Conservation (phyloP, 257 asterid species). For the Ehretia macrophylla region DNA sequence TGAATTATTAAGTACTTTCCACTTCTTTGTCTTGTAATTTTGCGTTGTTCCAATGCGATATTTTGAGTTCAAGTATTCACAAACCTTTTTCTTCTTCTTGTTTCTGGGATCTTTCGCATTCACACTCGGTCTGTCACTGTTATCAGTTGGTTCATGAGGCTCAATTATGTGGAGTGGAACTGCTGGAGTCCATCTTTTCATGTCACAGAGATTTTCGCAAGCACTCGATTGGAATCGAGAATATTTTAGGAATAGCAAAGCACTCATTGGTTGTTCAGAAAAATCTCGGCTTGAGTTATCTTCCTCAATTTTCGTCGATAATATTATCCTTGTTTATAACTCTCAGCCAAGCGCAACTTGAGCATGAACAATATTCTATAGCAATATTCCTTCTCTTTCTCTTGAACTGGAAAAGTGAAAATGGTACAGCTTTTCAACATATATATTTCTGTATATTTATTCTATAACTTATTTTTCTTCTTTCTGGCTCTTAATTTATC, state of each 20-base stretch:
- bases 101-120: constrained; percentile 13
- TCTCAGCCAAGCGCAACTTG: constrained; percentile 74
- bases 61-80: constrained; percentile 14
- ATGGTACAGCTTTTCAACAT: constrained; percentile 32
- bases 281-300: constrained; percentile 71
- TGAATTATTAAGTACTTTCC: constrained; percentile 8
- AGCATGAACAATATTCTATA: constrained; percentile 76
- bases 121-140: constrained; percentile 23
- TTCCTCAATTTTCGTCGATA: constrained; percentile 48
- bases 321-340: constrained; percentile 50
- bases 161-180: constrained; percentile 65
- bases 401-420: constrained; percentile 75
- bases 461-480: neutral
- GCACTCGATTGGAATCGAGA: constrained; percentile 58
- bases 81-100: constrained; percentile 1
- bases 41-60: constrained; percentile 4
- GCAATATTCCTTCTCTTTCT: constrained; percentile 57
- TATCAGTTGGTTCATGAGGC: constrained; percentile 63
- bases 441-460: neutral
- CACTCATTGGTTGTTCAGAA: constrained; percentile 65
- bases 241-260: constrained; percentile 55
- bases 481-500: neutral
- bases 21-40: constrained; percentile 9
- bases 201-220: constrained; percentile 44
- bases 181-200: constrained; percentile 56